Conservation (phyloP, 805 yeast species). For the Metschnikowia anglica region DNA sequence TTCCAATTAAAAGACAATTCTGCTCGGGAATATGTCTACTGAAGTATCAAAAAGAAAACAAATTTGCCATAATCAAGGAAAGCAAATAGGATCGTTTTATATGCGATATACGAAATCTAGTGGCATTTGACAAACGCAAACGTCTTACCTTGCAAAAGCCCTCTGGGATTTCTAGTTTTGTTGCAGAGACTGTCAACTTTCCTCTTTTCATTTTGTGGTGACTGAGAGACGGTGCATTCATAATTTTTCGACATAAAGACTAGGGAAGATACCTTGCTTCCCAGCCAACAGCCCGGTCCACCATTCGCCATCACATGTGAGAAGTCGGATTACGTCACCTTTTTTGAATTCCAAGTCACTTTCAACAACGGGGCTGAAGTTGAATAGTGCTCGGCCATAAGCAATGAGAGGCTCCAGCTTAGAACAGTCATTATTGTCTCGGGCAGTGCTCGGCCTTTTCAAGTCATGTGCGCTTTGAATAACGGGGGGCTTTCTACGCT, state of each 20-base stretch:
- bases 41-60: slow-evolving; percentile 21
- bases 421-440: neutral
- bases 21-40: slow-evolving; percentile 51
- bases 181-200: no score
- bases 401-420: neutral
- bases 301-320: slow-evolving; percentile 35
- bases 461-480: neutral
- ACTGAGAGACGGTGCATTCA: no score
- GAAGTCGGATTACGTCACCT: slow-evolving; percentile 44
- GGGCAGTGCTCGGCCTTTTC: slow-evolving; percentile 1
- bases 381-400: slow-evolving; percentile 41
- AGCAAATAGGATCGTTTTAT: neutral
- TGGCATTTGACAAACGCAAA: no score
- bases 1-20: slow-evolving; percentile 56
- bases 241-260: slow-evolving; percentile 28
- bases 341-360: slow-evolving; percentile 45
- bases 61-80: slow-evolving; percentile 1
- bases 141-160: no score
- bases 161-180: no score
- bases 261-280: slow-evolving; percentile 34
- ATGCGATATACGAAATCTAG: neutral
- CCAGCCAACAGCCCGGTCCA: slow-evolving; percentile 37
- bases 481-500: slow-evolving; percentile 1
- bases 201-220: no score
- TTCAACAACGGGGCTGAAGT: slow-evolving; percentile 33